These are phyloP conservation scores for Silene noctiflora DNA, from an alignment of 179 eudicot genomes.

Conservation along the genomic window DNA sequence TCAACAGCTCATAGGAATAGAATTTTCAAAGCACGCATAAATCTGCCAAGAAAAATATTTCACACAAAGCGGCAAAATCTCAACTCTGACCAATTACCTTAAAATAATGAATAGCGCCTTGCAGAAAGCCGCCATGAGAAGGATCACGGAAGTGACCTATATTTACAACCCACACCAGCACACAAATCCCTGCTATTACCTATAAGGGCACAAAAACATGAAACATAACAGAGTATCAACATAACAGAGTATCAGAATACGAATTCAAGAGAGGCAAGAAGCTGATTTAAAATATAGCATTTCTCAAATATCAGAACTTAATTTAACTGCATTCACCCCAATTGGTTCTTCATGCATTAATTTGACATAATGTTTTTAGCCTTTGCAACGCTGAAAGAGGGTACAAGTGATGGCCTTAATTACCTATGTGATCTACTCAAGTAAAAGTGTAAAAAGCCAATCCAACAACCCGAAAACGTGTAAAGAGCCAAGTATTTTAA, in stretches of 20 bases:
- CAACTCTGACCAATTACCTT: slow-evolving; percentile 55
- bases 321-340: not conserved
- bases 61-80: not conserved
- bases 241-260: not conserved
- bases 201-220: slow-evolving; percentile 24
- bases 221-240: not conserved
- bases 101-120: slow-evolving; percentile 96
- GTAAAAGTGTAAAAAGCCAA: not conserved
- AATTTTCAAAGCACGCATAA: slow-evolving; percentile 7
- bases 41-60: slow-evolving; percentile 9
- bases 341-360: not conserved
- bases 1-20: not conserved
- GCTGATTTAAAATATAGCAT: not conserved
- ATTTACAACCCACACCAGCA: slow-evolving; percentile 94
- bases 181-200: slow-evolving; percentile 98
- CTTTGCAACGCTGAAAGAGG: not conserved
- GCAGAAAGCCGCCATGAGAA: slow-evolving; percentile 91
- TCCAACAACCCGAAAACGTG: not conserved
- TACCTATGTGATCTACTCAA: not conserved
- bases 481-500: not conserved
- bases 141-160: slow-evolving; percentile 99
- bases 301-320: not conserved
- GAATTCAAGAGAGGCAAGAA: not conserved
- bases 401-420: not conserved
- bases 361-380: not conserved